Base-by-base conservation (phyloP, 331 rosid genomes). In the Acacia concinna region DNA sequence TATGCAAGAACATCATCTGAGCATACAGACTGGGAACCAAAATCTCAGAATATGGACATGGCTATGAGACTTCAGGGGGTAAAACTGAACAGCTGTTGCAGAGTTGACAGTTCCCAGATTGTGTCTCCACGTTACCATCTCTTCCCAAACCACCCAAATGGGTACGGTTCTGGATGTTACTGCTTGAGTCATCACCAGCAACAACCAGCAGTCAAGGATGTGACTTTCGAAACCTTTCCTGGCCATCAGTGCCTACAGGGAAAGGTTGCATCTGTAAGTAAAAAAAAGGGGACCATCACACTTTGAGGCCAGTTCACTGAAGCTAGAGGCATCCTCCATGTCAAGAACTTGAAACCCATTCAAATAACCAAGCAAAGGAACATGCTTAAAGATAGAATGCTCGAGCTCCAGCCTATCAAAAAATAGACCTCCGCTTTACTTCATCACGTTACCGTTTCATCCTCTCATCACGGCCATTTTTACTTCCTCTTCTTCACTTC, bases 341-440 rank as follows among this genome's bases (percentile, higher is more conserved):
- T 89, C 94, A 77, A 94, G 88, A 56, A 94, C 93, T 87, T 94
- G 98, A 90, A 94, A 94, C 8, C 98, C 98, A 21, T 92, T 94
- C 54, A 80, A 76, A 86, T 94, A 94, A 88, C 98, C 98, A 51
- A 94, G 93, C 81, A 94, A 87, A 62, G 92, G 89, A 75, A 94
- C 86, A 3, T 67, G 91, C 66, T 83, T 92, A 68, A 77, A 63
- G 78, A 49, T 51, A 49, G 88, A 86, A 20, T 79, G 90, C 82
- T 86, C 81, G 80, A 90, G 82, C 89, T 89, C 97, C 80, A 94
- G 87, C 82, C 71, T 82, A 80, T 92, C 98, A 82, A 94, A 94
- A 63, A n/a, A n/a, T n/a, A n/a, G n/a, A n/a, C n/a, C n/a, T n/a
- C n/a, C n/a, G n/a, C n/a, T n/a, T n/a, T n/a, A n/a, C n/a, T n/a